Evolutionary conservation across 1,139 yeast genomes (phyloP).

Genomic region (Magnusiomyces starmeri): DNA sequence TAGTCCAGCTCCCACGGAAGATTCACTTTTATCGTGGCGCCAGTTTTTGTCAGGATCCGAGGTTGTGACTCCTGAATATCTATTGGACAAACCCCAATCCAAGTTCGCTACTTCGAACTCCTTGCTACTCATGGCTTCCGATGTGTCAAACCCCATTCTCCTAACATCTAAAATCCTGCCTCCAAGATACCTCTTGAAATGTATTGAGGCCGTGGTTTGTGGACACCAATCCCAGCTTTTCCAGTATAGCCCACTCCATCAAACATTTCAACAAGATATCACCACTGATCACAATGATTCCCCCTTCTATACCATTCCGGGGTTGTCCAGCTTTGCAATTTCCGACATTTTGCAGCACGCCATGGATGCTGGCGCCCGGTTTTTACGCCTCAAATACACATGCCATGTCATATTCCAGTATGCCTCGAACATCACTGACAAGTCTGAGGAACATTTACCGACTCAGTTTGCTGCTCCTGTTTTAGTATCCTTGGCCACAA

Average conservation of each 20-base stretch:
- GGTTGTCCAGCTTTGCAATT: constrained; percentile 19
- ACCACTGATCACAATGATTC: not conserved
- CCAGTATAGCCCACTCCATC: constrained; percentile 6
- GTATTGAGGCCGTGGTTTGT: constrained; percentile 10
- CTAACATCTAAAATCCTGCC: not conserved
- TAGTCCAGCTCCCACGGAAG: no score
- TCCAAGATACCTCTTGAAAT: constrained; percentile 8
- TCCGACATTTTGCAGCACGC: constrained; percentile 19
- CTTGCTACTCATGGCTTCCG: not conserved
- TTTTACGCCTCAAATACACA: constrained; percentile 25
- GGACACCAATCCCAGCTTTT: constrained; percentile 14
- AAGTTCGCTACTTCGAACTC: not conserved
- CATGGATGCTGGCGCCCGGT: constrained; percentile 25
- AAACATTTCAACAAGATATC: constrained; percentile 2
- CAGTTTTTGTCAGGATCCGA: no score
- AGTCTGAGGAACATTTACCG: not conserved
- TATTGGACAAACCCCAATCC: not conserved
- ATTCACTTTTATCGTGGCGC: no score
- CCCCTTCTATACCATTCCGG: constrained; percentile 11
- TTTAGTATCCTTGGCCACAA: constrained; percentile 27
- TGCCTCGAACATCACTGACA: constrained; percentile 1
- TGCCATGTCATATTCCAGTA: constrained; percentile 17
- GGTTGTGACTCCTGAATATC: no score
- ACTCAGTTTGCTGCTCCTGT: constrained; percentile 19
- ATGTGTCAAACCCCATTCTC: not conserved